phyloP scores from a whole-genome alignment of 129 eudicot genomes.

The Flaveria brownii region DNA sequence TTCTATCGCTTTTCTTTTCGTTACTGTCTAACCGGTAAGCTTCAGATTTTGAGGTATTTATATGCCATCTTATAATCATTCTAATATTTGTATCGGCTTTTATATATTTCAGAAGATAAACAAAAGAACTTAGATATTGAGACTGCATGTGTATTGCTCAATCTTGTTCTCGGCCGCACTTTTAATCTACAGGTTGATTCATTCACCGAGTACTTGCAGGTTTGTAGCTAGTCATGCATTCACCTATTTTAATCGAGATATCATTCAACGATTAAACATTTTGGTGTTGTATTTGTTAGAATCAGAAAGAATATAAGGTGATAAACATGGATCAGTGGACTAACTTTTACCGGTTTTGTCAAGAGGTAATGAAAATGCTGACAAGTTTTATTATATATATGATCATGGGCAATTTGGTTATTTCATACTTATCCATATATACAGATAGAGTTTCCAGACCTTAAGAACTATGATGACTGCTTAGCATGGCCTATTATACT shows the following conservation, averaged over 20 bases:
- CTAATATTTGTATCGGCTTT: background rate
- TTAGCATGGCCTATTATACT: slow-evolving; percentile 86
- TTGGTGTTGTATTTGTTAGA: slow-evolving; percentile 38
- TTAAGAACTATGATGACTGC: slow-evolving; percentile 58
- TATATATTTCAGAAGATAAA: slow-evolving; percentile 65
- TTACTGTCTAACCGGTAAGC: slow-evolving; percentile 79
- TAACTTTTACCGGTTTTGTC: slow-evolving; percentile 72
- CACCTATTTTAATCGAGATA: background rate
- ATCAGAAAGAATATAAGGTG: slow-evolving; percentile 78
- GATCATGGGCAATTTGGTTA: slow-evolving; percentile 15
- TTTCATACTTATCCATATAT: slow-evolving; percentile 12
- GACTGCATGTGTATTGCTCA: slow-evolving; percentile 55
- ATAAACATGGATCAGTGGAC: slow-evolving; percentile 92
- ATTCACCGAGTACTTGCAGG: slow-evolving; percentile 64
- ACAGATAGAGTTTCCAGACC: slow-evolving; percentile 79
- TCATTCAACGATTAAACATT: background rate
- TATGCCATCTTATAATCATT: background rate
- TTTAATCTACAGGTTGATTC: slow-evolving; percentile 64
- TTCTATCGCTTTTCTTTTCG: slow-evolving; percentile 67
- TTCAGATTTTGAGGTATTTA: background rate
- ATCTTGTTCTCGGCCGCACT: slow-evolving; percentile 58
- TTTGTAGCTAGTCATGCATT: slow-evolving; percentile 34
- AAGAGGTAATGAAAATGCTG: slow-evolving; percentile 54
- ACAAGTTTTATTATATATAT: background rate
- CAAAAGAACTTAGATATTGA: slow-evolving; percentile 81